Conservation (phyloP, 1,284 basidiomycete genomes). For the Moniliophthora roreri region DNA sequence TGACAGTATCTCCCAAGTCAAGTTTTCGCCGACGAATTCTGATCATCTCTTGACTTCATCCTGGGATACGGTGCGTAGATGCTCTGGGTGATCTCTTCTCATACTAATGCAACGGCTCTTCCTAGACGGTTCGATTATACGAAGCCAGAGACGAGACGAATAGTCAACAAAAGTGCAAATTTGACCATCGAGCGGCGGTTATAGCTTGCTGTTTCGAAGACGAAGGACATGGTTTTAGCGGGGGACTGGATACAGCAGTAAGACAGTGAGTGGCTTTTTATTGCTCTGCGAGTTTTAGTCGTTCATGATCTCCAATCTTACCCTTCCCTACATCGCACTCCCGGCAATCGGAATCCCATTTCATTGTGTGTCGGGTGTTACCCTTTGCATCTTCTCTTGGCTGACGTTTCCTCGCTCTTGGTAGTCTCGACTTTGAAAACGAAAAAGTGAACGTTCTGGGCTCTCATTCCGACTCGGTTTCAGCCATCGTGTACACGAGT, state of each 20-base stretch:
- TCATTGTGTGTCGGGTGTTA: neutral
- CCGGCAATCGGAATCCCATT: neutral
- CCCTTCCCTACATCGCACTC: neutral
- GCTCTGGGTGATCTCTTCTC: too few species aligned
- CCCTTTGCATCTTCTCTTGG: neutral
- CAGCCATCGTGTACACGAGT: constrained; percentile 57
- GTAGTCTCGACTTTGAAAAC: constrained; percentile 60
- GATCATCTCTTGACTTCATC: constrained; percentile 78
- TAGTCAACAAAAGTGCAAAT: constrained; percentile 70
- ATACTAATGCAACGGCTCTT: neutral
- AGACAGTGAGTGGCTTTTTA: constrained; percentile 55
- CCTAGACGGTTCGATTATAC: constrained; percentile 73
- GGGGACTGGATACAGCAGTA: constrained; percentile 75
- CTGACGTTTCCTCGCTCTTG: neutral
- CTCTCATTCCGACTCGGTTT: constrained; percentile 66
- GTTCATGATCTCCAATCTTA: constrained; percentile 24
- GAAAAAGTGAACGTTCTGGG: constrained; percentile 67
- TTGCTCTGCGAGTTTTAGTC: too few species aligned
- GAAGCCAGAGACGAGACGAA: constrained; percentile 50
- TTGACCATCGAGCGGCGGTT: constrained; percentile 77
- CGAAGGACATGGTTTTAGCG: constrained; percentile 65
- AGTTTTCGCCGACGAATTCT: constrained; percentile 80
- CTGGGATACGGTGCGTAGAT: constrained; percentile 89
- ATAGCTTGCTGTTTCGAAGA: constrained; percentile 67
- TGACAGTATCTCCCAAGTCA: constrained; percentile 80